Conservation (phyloP, 1,284 basidiomycete genomes). For the Austroboletus niveus region DNA sequence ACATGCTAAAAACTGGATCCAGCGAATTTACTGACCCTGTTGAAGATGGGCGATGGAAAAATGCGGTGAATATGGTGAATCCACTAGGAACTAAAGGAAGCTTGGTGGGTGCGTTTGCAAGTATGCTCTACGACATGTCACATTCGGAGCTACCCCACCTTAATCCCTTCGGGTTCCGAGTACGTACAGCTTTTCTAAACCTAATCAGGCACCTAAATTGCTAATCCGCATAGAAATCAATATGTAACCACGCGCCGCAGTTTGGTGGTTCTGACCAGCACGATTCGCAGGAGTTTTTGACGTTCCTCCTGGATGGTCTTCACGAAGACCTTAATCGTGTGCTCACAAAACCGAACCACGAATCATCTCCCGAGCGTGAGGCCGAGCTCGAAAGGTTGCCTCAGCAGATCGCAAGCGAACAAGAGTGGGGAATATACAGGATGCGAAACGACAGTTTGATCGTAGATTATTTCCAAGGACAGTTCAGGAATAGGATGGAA, state of each 20-base stretch:
- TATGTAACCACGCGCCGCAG: slow-evolving; percentile 82
- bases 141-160: slow-evolving; percentile 83
- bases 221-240: slow-evolving; percentile 58
- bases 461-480: slow-evolving; percentile 97
- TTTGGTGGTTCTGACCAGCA: slow-evolving; percentile 94
- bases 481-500: slow-evolving; percentile 88
- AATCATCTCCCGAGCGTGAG: slow-evolving; percentile 83
- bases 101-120: slow-evolving; percentile 81
- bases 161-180: slow-evolving; percentile 84
- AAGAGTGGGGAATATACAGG: slow-evolving; percentile 92
- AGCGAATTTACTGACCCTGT: slow-evolving; percentile 4
- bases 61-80: slow-evolving; percentile 86
- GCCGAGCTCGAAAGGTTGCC: slow-evolving; percentile 85
- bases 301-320: slow-evolving; percentile 91
- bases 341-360: slow-evolving; percentile 69
- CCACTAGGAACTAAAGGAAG: slow-evolving; percentile 87
- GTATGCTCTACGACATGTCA: slow-evolving; percentile 86
- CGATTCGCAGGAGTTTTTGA: slow-evolving; percentile 96
- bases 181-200: slow-evolving; percentile 38
- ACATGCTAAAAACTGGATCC: neutral
- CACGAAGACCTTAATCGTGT: slow-evolving; percentile 97
- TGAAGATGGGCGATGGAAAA: slow-evolving; percentile 83
- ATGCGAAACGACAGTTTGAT: slow-evolving; percentile 92
- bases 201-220: neutral
- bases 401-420: slow-evolving; percentile 86